phyloP scores from a whole-genome alignment of 805 yeast genomes.

The Candida mattraensis region DNA sequence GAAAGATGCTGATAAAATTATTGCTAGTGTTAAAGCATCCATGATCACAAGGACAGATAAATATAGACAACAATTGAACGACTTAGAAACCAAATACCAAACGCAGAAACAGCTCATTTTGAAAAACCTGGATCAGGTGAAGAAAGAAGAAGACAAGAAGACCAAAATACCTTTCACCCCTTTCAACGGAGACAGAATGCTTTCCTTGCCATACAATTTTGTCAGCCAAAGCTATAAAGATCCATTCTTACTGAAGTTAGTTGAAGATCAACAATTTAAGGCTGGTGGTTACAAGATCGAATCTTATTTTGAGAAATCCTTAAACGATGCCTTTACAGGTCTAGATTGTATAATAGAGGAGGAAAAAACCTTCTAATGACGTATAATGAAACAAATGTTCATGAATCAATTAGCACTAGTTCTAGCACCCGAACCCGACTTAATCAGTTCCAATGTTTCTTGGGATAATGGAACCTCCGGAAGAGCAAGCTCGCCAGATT shows the following conservation, averaged over 20 bases:
- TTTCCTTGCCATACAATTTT: constrained; percentile 46
- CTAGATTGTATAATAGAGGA: constrained; percentile 75
- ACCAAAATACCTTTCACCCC: constrained; percentile 77
- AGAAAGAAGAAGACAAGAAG: constrained; percentile 32
- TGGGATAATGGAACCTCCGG: constrained; percentile 58
- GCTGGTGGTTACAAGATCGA: constrained; percentile 86
- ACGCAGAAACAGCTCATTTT: constrained; percentile 30
- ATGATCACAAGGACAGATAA: constrained; percentile 64
- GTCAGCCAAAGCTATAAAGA: constrained; percentile 49
- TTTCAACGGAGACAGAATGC: constrained; percentile 83
- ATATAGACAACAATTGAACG: constrained; percentile 58
- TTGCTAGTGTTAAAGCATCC: constrained; percentile 51
- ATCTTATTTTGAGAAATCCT: constrained; percentile 67
- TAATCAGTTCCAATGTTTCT: constrained; percentile 56
- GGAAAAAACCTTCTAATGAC: constrained; percentile 39
- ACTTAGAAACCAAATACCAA: constrained; percentile 29
- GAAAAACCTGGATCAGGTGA: constrained; percentile 27
- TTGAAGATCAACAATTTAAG: constrained; percentile 58
- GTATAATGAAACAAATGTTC: constrained; percentile 4
- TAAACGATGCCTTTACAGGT: constrained; percentile 89
- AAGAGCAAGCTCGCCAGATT: constrained; percentile 40
- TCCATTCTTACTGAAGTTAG: constrained; percentile 47
- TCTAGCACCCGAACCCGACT: constrained; percentile 75
- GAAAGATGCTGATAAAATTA: constrained; percentile 42
- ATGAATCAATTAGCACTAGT: constrained; percentile 48